Evolutionary conservation across 495 filamentous ascomycete species (phyloP).

Genomic region (Durotheca rogersii): DNA sequence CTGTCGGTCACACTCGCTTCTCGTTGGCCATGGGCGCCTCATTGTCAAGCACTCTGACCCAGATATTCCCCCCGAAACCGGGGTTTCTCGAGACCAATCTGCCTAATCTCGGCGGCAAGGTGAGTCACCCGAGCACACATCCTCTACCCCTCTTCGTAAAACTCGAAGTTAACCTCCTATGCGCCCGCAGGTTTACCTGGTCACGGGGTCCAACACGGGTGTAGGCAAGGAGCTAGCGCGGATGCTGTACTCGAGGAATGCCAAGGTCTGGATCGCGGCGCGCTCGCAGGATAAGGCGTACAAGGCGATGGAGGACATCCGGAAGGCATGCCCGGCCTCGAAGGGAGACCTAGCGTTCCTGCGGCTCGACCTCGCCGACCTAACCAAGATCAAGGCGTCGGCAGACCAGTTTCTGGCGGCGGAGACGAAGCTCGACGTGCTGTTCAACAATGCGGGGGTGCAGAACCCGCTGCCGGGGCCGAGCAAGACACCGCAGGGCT

Average conservation of each 20-base stretch:
- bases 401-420: conserved; percentile 33
- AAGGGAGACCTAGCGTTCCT: conserved; percentile 36
- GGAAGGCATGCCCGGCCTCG: conserved; percentile 19
- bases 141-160: no score
- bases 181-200: conserved; percentile 49
- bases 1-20: background rate
- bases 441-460: conserved; percentile 47
- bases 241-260: conserved; percentile 48
- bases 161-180: no score
- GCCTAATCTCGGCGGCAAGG: conserved; percentile 31
- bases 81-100: conserved; percentile 30
- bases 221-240: conserved; percentile 49
- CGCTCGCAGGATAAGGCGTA: conserved; percentile 40
- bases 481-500: conserved; percentile 33
- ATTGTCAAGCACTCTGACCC: conserved; percentile 22
- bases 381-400: conserved; percentile 35
- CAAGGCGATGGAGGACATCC: conserved; percentile 30
- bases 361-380: conserved; percentile 39
- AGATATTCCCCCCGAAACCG: conserved; percentile 32
- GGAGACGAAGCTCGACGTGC: conserved; percentile 38
- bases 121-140: conserved; percentile 1
- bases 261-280: conserved; percentile 54
- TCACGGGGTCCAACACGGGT: conserved; percentile 52
- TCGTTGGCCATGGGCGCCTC: conserved; percentile 13
- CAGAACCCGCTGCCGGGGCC: conserved; percentile 7